These are phyloP conservation scores for Microthlaspi erraticum DNA, from an alignment of 345 rosid species.

Conservation along the genomic window DNA sequence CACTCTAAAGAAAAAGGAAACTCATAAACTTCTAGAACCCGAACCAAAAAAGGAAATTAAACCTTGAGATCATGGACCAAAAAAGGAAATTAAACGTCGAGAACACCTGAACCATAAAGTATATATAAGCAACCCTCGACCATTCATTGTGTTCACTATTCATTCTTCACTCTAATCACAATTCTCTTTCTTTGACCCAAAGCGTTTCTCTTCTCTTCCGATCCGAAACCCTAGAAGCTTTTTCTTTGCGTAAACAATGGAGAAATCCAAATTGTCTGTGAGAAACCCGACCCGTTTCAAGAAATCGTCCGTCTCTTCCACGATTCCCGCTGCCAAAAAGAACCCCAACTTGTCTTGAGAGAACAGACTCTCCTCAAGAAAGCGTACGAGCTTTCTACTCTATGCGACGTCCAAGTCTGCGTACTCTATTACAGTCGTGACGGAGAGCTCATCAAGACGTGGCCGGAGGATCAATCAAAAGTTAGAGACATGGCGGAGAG, in stretches of 20 bases:
- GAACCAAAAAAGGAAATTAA: too few species aligned
- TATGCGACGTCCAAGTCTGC: background rate
- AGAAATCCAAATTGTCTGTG: background rate
- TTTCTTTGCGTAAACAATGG: background rate
- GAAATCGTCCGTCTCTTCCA: background rate
- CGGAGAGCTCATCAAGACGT: background rate
- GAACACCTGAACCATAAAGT: too few species aligned
- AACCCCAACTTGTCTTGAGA: background rate
- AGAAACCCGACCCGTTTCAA: background rate
- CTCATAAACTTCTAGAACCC: too few species aligned
- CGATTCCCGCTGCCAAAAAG: background rate
- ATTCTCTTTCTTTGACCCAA: too few species aligned
- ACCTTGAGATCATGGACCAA: too few species aligned
- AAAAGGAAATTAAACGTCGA: too few species aligned
- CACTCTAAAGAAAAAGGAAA: too few species aligned
- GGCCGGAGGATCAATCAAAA: slow-evolving; percentile 12
- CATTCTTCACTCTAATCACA: too few species aligned
- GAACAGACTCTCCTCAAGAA: background rate
- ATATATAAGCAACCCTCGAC: too few species aligned
- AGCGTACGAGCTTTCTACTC: background rate
- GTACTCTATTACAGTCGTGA: background rate
- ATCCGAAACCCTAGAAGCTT: background rate
- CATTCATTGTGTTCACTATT: too few species aligned
- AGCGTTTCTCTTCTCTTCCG: background rate
- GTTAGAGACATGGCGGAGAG: slow-evolving; percentile 8